Evolutionary conservation across 1,139 yeast genomes (phyloP).

Genomic region (Meyerozyma smithsonii): DNA sequence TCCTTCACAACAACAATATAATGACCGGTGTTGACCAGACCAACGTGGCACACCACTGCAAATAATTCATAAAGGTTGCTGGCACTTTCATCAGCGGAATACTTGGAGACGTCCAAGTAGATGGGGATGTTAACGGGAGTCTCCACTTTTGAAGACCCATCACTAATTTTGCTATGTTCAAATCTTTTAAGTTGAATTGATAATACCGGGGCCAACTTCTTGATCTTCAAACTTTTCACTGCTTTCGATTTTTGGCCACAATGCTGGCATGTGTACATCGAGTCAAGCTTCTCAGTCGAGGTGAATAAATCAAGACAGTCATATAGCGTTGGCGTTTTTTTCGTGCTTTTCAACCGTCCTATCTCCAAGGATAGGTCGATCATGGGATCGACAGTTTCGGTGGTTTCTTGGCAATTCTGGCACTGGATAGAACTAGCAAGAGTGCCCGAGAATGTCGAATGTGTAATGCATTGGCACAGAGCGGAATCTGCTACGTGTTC

Average conservation of each 20-base stretch:
- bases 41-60: constrained; percentile 84
- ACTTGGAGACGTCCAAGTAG: constrained; percentile 64
- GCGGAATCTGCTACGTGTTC: constrained; percentile 11
- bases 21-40: constrained; percentile 93
- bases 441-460: constrained; percentile 72
- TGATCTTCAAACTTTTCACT: constrained; percentile 62
- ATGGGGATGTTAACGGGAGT: constrained; percentile 69
- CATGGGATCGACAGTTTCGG: constrained; percentile 80
- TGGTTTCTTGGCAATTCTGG: constrained; percentile 57
- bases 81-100: constrained; percentile 35
- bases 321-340: constrained; percentile 31
- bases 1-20: constrained; percentile 77
- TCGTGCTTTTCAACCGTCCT: constrained; percentile 26
- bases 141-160: constrained; percentile 69
- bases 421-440: constrained; percentile 74
- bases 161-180: constrained; percentile 58
- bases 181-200: constrained; percentile 85
- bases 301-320: constrained; percentile 78
- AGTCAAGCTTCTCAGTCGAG: constrained; percentile 68
- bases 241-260: constrained; percentile 65
- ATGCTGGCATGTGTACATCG: constrained; percentile 60
- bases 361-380: constrained; percentile 84
- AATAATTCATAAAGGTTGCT: constrained; percentile 62
- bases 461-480: constrained; percentile 73
- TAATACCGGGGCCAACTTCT: constrained; percentile 69